Evolutionary conservation across 345 rosid genomes (phyloP), one percentile per base, ranked within the genome.

Genomic region (Litchi chinensis): DNA sequence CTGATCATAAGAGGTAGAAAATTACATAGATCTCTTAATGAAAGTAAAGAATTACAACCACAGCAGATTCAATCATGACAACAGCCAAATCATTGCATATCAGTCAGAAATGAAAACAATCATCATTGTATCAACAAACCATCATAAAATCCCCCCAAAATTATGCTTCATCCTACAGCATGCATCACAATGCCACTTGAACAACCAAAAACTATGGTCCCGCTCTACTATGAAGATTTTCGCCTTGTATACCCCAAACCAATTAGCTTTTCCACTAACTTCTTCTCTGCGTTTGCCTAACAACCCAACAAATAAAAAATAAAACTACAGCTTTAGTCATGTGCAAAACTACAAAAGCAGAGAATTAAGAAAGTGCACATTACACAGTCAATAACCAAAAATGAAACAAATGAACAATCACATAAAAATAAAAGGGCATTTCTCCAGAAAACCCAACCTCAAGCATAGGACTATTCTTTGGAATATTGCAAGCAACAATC

Each of bases 201-300:
- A 75, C 78, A 41, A 65, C 13, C 0, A 41, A 67, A 67, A 19
- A n/a, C 37, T 8, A 26, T n/a, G 6, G 57, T 15, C 65, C 54
- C 12, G 62, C 60, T 76, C 16, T 43, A 56, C 54, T 69, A 76
- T 0, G 21, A 67, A 18, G 86, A 80, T 80, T 78, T 90, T 24
- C 87, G 81, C 86, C 80, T 79, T 10, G 88, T 80, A 83, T 91
- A 90, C 21, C 98, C 95, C 84, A 93, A 83, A 81, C 81, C 68
- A 40, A 88, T 89, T 52, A 93, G 88, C 93, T 93, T 93, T 86
- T 88, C 84, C 24, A 92, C 85, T 86, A 95, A 76, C 76, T 85
- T 89, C 84, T 83, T 93, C 88, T 93, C 95, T 5, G 93, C 98
- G 83, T 86, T 91, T 40, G 91, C 93, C 99, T 95, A 82, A 74